Percentiles rank a stretch among this genome's conserved stretches.
Evolutionary conservation across 345 rosid species (phyloP).

Genomic region (Eucalyptus caleyi): DNA sequence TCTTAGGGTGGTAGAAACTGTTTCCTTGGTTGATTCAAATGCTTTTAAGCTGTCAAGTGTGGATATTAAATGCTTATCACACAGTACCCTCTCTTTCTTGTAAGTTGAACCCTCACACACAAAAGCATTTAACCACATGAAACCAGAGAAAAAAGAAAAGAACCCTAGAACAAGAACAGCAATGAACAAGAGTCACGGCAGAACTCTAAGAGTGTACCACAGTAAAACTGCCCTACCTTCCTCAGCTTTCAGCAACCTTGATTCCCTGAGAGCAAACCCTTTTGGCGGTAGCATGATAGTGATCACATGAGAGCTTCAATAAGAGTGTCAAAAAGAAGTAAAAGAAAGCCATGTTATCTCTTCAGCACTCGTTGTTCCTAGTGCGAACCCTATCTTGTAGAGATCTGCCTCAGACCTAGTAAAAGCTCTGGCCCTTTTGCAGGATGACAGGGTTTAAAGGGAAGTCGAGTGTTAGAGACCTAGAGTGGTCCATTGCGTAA

Average conservation of each 20-base stretch:
- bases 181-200: not conserved
- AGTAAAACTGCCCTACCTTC: not conserved
- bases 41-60: not conserved
- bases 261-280: not conserved
- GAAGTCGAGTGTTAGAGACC: not conserved
- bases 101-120: not conserved
- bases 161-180: not conserved
- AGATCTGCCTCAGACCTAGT: not conserved
- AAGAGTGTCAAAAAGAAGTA: not conserved
- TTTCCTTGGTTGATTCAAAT: not conserved
- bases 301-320: not conserved
- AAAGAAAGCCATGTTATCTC: not conserved
- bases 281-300: not conserved
- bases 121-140: not conserved
- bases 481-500: not conserved
- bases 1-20: not conserved
- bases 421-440: not conserved
- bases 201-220: not conserved
- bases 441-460: not conserved
- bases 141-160: not conserved
- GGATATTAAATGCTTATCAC: not conserved
- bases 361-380: not conserved
- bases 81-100: not conserved
- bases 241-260: not conserved
- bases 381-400: not conserved